phyloP scores from a whole-genome alignment of 208 protist genomes.

The Crithidia fasciculata region DNA sequence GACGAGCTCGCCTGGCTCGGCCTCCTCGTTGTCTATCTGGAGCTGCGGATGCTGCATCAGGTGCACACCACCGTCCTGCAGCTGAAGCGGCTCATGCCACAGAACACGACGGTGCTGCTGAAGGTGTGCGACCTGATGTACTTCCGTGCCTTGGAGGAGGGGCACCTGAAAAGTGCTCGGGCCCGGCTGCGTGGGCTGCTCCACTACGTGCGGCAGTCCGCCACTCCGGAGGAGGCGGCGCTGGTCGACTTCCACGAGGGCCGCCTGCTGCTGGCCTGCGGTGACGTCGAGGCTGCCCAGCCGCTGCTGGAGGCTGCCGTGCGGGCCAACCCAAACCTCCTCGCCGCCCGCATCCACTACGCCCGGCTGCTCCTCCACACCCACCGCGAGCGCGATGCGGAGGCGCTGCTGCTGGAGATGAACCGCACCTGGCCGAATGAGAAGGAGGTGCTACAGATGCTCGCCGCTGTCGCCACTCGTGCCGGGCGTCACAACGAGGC shows the following conservation, averaged over 20 bases:
- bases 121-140: slow-evolving; percentile 85
- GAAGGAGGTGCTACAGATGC: slow-evolving; percentile 82
- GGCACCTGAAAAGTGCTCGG: slow-evolving; percentile 42
- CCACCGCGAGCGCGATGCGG: slow-evolving; percentile 47
- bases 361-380: slow-evolving; percentile 64
- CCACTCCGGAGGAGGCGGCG: slow-evolving; percentile 61
- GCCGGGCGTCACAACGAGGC: slow-evolving; percentile 68
- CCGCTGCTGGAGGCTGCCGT: slow-evolving; percentile 66
- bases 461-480: slow-evolving; percentile 61
- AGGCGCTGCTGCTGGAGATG: slow-evolving; percentile 59
- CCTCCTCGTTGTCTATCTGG: slow-evolving; percentile 75
- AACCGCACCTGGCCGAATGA: slow-evolving; percentile 70
- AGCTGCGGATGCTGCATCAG: slow-evolving; percentile 61
- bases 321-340: slow-evolving; percentile 60
- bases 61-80: slow-evolving; percentile 58
- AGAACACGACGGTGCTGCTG: slow-evolving; percentile 78
- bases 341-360: slow-evolving; percentile 80
- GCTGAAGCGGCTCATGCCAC: slow-evolving; percentile 60
- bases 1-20: slow-evolving; percentile 81
- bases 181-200: slow-evolving; percentile 55
- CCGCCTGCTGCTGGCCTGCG: slow-evolving; percentile 58
- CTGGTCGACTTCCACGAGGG: slow-evolving; percentile 85
- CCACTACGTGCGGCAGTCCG: slow-evolving; percentile 49
- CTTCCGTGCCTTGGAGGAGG: slow-evolving; percentile 52
- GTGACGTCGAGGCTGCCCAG: slow-evolving; percentile 61